Base-by-base conservation (phyloP, 257 asterid species). In the Agastache rugosa region DNA sequence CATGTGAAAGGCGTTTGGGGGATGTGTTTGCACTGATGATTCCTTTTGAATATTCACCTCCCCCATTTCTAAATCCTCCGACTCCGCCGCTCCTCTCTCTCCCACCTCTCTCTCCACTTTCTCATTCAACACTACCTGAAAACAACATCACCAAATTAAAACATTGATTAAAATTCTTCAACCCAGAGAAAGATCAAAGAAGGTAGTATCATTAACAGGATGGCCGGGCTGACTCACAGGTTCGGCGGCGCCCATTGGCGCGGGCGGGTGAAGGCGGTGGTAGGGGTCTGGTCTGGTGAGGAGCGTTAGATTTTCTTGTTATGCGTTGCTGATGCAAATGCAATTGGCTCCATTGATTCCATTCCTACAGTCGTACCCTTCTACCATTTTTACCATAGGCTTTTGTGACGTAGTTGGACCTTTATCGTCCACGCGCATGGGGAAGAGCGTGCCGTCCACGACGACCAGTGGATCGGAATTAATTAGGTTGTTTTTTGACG, bases 41-140 rank as follows among this genome's bases (percentile, higher is more conserved):
- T 74, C 83, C 47, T 64, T 56, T 14, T 41, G 42, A 66, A 47
- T 71, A 67, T 74, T 85, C 77, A 42, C 75, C 63, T 82, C 88
- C 3, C 96, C 98, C 82, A 70, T 91, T 82, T 94, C 98, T 79
- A 91, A 83, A 87, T 91, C 98, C 79, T 60, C 75, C 82, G 70
- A 9, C 70, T 54, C 85, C 59, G 66, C 80, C 10, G 70, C 89
- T 47, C 35, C 63, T 44, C 80, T 73, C 75, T 35, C 63, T 51
- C 67, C 44, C 42, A 37, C 29, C 29, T 79, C 74, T 27, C 39
- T 78, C 19, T 69, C 87, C 53, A 1, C 48, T 41, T 17, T 84
- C 10, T 68, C 94, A 73, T 78, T 75, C 63, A 76, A 75, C 42
- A 67, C 76, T 10, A 48, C 82, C 85, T 82, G 65, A 60, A 60